Base-by-base conservation (phyloP, 1,284 basidiomycete species). In the Puccinia hordei region DNA sequence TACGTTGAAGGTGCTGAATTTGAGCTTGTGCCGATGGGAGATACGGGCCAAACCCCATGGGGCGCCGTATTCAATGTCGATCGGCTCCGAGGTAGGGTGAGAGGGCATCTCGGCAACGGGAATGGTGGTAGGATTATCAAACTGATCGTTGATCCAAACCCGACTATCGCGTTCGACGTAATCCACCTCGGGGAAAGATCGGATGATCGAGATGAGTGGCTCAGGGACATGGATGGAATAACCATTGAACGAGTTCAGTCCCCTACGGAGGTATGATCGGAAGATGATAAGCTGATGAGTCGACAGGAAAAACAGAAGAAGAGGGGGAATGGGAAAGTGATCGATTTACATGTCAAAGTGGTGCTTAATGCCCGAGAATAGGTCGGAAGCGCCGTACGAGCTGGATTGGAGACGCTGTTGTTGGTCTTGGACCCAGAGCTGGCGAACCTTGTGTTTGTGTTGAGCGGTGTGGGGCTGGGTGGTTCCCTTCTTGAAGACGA, bases 161-260 rank as follows among this genome's bases (percentile, higher is more conserved):
- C 95, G 88, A 87, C 96, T 94, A 88, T 99, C 97, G 82, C 88
- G 90, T 88, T 99, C 97, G 81, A 99, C 89, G 85, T 92, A 96
- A 44, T 91, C 93, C 72, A 99, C 95, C 86, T 96, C 95, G 24
- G 95, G 95, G 88, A 92, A 89, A 71, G 89, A 87, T 78, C 96
- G 90, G 85, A 99, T 92, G 84, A 90, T 89, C 76, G 93, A 89
- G 82, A 99, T 86, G 57, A 92, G 91, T 72, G 87, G 86, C 61
- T 90, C 87, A 51, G 91, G 90, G 88, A 99, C 98, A 84, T 88
- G 88, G 77, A 95, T 96, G 66, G 95, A 89, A 87, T 95, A 94
- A 44, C 93, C 94, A 82, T 90, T 91, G 84, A 93, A 83, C 73
- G 73, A 53, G 57, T 68, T 81, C 66, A 51, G 63, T 27, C 66